A percentile compares a stretch with the other conserved stretches of the same genome.
Conservation (phyloP, 192 early-diverging fungal species). For the Thoreauomyces humboldtii region DNA sequence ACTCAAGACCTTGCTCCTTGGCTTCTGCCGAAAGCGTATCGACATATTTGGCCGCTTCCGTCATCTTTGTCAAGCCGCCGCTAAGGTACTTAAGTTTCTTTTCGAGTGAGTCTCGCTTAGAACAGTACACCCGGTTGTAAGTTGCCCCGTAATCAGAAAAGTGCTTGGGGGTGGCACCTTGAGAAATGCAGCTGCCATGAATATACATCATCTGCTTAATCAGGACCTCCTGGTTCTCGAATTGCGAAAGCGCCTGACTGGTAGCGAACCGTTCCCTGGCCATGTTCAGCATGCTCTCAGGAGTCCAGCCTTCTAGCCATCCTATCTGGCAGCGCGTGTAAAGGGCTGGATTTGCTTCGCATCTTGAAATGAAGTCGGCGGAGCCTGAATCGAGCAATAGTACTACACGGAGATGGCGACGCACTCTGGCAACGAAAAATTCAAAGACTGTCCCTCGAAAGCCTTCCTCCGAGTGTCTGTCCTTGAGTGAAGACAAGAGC, state of each 20-base stretch:
- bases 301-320: constrained; percentile 50
- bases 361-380: constrained; percentile 34
- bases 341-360: constrained; percentile 58
- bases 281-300: constrained; percentile 44
- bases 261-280: constrained; percentile 27
- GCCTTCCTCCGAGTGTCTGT: constrained; percentile 48
- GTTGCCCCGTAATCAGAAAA: constrained; percentile 38
- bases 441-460: constrained; percentile 53
- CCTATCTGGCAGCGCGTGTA: constrained; percentile 51
- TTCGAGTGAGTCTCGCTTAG: constrained; percentile 30
- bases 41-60: constrained; percentile 54
- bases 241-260: constrained; percentile 7
- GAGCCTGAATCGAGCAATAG: constrained; percentile 47
- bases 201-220: constrained; percentile 38
- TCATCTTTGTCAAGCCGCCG: constrained; percentile 55
- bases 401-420: constrained; percentile 51
- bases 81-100: constrained; percentile 49
- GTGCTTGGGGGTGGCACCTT: constrained; percentile 41
- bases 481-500: constrained; percentile 41
- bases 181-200: constrained; percentile 17
- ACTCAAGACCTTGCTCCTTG: constrained; percentile 40
- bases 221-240: constrained; percentile 30
- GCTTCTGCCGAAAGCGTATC: constrained; percentile 54
- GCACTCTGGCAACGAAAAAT: constrained; percentile 48
- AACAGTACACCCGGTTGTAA: constrained; percentile 45